Base-by-base conservation (phyloP, 2,329 filamentous ascomycete species). In the Aspergillus candidus region DNA sequence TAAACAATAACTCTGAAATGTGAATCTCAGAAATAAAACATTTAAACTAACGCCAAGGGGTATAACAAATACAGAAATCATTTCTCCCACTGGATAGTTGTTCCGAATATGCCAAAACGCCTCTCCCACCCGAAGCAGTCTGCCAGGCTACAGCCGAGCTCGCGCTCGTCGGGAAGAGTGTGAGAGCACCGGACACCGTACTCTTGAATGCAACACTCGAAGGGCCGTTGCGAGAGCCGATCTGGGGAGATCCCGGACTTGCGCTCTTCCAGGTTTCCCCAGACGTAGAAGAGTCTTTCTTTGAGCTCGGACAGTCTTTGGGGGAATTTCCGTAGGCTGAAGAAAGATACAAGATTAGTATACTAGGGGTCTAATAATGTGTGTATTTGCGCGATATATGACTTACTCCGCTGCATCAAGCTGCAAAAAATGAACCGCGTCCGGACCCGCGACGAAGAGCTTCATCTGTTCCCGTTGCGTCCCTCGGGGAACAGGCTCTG, bases 231-330 rank as follows among this genome's bases (percentile, higher is more conserved):
- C 1, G 70, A 70, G 4, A 75, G 44, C 4, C 46, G 54, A n/a
- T 46, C 55, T 47, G 53, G 43, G 13, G 62, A 55, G n/a, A 54
- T 61, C 2, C 57, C 56, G 59, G 35, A 40, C 34, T 86, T 88
- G 38, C 71, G 63, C 60, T 94, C 88, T 59, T 90, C 82, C 1
- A 96, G 72, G 48, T 95, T 79, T 1, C 91, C 91, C 90, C 91
- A 97, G 1, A 96, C 72, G 31, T 80, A 70, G 60, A 84, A 91
- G 43, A 96, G 72, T 54, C 78, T 82, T 53, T 94, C 79, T 40
- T 79, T 77, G 4, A 96, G 67, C 6, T 62, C 50, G 3, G 56
- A 60, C 1, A 93, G 68, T 1, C 67, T 57, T 0, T 62, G 40
- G 2, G 65, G 54, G 35, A 84, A 69, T n/a, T 65, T 60, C 14